Percentiles rank a stretch among this genome's conserved stretches.
Evolutionary conservation across 2,329 filamentous ascomycete species (phyloP).

Genomic region (Blastomyces gilchristii): DNA sequence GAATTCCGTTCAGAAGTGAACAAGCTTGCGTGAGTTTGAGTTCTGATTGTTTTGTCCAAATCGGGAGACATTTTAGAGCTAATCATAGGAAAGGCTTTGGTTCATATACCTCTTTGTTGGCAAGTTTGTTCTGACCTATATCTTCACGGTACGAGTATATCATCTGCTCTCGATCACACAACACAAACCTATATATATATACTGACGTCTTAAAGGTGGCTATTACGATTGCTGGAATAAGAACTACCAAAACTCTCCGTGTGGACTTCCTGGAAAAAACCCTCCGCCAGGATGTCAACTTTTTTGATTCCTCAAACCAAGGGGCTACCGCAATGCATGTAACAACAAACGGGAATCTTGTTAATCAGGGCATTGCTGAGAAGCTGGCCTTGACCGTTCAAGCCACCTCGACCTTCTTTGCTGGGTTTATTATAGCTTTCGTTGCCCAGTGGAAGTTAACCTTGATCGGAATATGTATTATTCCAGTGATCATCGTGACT

Average conservation of each 20-base stretch:
- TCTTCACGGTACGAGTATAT: constrained; percentile 3
- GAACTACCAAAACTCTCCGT: constrained; percentile 5
- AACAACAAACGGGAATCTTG: constrained; percentile 25
- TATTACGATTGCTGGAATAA: constrained; percentile 6
- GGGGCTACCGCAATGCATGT: constrained; percentile 10
- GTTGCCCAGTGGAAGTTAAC: constrained; percentile 36
- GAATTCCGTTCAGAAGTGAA: constrained; percentile 7
- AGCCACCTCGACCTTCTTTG: constrained; percentile 30
- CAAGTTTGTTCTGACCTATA: constrained; percentile 6
- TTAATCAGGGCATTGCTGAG: constrained; percentile 34
- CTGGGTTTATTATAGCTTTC: constrained; percentile 34
- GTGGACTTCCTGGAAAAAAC: constrained; percentile 7
- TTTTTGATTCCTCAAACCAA: constrained; percentile 5
- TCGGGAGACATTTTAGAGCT: background rate
- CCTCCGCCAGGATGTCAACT: constrained; percentile 7
- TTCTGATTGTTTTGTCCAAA: background rate
- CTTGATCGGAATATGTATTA: constrained; percentile 37
- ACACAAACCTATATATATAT: background rate
- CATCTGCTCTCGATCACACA: background rate
- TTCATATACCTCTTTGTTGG: constrained; percentile 8
- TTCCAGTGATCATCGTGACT: constrained; percentile 34
- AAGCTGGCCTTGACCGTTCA: constrained; percentile 29
- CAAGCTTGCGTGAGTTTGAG: constrained; percentile 4
- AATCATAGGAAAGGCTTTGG: background rate
- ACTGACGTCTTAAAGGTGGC: constrained; percentile 4